A percentile compares a stretch with the other conserved stretches of the same genome.
phyloP scores from a whole-genome alignment of 495 filamentous ascomycete genomes.

The Tuber borchii region DNA sequence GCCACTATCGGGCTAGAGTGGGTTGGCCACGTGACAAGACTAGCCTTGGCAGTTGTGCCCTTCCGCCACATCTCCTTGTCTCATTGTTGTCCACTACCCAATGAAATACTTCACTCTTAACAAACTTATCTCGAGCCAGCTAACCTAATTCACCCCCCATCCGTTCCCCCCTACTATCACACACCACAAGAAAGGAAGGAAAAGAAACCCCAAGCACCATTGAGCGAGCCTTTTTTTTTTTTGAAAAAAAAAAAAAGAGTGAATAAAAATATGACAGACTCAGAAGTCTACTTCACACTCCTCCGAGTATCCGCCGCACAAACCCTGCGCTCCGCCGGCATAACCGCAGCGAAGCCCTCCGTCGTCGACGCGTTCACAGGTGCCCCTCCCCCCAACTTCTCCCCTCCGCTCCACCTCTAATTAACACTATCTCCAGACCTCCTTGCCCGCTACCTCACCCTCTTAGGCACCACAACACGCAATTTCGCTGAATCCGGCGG shows the following conservation, averaged over 20 bases:
- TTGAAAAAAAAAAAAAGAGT: neutral
- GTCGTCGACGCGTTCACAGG: slow-evolving; percentile 41
- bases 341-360: slow-evolving; percentile 41
- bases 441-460: slow-evolving; percentile 36
- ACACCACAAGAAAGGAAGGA: neutral
- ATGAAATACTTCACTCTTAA: neutral
- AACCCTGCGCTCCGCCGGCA: slow-evolving; percentile 36
- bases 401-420: neutral
- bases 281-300: slow-evolving; percentile 40
- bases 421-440: slow-evolving; percentile 28
- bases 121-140: neutral
- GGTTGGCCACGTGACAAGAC: neutral
- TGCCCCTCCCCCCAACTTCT: neutral
- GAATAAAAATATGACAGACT: slow-evolving; percentile 31
- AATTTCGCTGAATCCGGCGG: slow-evolving; percentile 36
- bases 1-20: neutral
- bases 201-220: neutral
- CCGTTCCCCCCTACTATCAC: neutral
- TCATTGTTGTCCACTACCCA: neutral
- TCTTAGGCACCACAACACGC: slow-evolving; percentile 37
- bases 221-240: neutral
- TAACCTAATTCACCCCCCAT: neutral
- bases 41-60: neutral
- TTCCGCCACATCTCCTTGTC: neutral
- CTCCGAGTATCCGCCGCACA: slow-evolving; percentile 39